Evolutionary conservation across 2,329 filamentous ascomycete species (phyloP).

Genomic region (Cordyceps pruinosa): DNA sequence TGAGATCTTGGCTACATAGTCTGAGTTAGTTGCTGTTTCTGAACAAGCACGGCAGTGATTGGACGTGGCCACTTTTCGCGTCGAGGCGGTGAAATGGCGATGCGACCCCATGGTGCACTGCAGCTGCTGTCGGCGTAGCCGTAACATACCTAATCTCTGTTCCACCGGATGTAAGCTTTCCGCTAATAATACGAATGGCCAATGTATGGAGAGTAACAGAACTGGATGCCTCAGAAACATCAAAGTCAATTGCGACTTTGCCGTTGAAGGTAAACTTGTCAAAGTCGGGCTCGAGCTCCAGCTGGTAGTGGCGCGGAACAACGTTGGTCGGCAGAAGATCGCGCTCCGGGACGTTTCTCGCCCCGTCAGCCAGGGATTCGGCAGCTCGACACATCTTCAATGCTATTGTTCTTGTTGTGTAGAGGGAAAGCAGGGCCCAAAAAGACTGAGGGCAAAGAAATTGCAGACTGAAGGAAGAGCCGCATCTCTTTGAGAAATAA

Average conservation of each 20-base stretch:
- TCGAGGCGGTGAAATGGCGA: not conserved
- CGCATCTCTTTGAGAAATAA: not conserved
- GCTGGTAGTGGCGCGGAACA: conserved; percentile 80
- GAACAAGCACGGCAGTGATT: not conserved
- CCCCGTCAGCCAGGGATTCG: not conserved
- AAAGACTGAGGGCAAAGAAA: not conserved
- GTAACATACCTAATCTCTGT: conserved; percentile 38
- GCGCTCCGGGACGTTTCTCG: conserved; percentile 35
- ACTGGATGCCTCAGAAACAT: conserved; percentile 75
- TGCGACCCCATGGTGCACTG: not conserved
- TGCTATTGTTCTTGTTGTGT: not conserved
- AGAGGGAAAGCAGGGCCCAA: not conserved
- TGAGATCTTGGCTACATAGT: conserved; percentile 34
- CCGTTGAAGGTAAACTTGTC: conserved; percentile 82
- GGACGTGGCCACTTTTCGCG: not conserved
- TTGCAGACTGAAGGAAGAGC: not conserved
- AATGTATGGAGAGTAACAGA: conserved; percentile 83
- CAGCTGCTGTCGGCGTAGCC: not conserved
- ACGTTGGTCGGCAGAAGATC: conserved; percentile 90
- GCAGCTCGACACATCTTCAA: not conserved
- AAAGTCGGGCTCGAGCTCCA: conserved; percentile 88
- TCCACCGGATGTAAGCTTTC: conserved; percentile 37
- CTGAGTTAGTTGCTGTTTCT: not conserved
- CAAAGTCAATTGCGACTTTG: conserved; percentile 76
- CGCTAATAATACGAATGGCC: conserved; percentile 74